Evolutionary conservation across 169 alveolate genomes (phyloP), one percentile per base, ranked within the genome.

Genomic region (Plasmodium adleri): DNA sequence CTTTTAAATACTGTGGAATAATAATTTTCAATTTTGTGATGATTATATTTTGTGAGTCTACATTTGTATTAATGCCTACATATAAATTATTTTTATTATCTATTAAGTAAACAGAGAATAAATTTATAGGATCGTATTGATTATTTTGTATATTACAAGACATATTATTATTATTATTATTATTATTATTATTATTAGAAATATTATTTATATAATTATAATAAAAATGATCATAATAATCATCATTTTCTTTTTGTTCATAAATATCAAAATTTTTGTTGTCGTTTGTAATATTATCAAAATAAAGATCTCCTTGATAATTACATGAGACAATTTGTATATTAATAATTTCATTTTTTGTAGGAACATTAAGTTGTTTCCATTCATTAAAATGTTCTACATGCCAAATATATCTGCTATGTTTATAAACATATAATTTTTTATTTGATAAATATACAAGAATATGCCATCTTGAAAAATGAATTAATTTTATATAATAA

Each of bases 381-480:
- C 90, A 80, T 32, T 67, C 74, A 3, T 80, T 80, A 28, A 52
- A 80, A 63, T 80, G 75, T 15, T 80, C 74, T 47, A 52, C 17
- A 26, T 80, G 63, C 85, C 85, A 67, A 20, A 56, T 5, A 17
- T 43, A 62, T 15, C 85, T 32, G 45, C 83, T 68, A 56, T 80
- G 85, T 17, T 56, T 80, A 43, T 67, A 80, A 12, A 67, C 72
- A 66, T 80, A 80, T 2, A 80, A 12, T 47, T 67, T 67, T 26
- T 67, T 66, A 52, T 80, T 68, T 3, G 90, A 80, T 47, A 80
- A 60, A 13, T 80, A 80, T 20, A 67, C 71, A 7, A 80, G 73
- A 13, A 80, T 80, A 54, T 80, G 90, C 90, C 90, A 80, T 54
- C 90, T 66, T 17, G 90, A 80, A 60, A 80, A 80, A 32, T 66